Conservation (phyloP, 2,329 filamentous ascomycete species). For the Cladobotryum protrusum region DNA sequence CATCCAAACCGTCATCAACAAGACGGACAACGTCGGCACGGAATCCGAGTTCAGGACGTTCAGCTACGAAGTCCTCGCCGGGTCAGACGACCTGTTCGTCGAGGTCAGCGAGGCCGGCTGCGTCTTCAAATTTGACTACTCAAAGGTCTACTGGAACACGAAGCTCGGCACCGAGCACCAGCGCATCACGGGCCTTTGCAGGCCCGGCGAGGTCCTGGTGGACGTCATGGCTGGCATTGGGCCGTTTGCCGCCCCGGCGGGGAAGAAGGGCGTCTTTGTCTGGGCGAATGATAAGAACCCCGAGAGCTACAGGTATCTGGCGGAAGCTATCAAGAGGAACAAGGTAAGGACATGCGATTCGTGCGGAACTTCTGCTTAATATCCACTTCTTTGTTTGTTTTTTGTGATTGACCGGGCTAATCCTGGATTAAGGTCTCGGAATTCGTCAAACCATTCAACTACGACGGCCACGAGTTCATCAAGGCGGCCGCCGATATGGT, state of each 20-base stretch:
- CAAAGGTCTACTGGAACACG: conserved; percentile 97
- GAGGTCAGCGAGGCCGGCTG: conserved; percentile 76
- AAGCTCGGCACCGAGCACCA: conserved; percentile 85
- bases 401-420: conserved; percentile 10
- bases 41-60: conserved; percentile 89
- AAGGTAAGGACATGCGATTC: conserved; percentile 49
- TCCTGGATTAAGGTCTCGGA: conserved; percentile 46
- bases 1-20: conserved; percentile 91
- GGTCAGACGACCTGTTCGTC: conserved; percentile 76
- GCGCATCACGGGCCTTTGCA: conserved; percentile 68
- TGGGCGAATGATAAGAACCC: conserved; percentile 98
- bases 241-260: conserved; percentile 87
- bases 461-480: conserved; percentile 79
- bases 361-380: not conserved
- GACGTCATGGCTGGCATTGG: conserved; percentile 98
- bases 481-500: conserved; percentile 58
- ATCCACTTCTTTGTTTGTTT: not conserved
- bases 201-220: conserved; percentile 80
- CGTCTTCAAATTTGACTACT: conserved; percentile 87
- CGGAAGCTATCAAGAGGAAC: conserved; percentile 66
- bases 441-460: conserved; percentile 74
- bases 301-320: conserved; percentile 69
- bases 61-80: conserved; percentile 81
- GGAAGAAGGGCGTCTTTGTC: conserved; percentile 83
- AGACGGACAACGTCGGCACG: conserved; percentile 79